A percentile compares a stretch with the other conserved stretches of the same genome.
Conservation (phyloP, 2,329 filamentous ascomycete genomes). For the Alternaria panax region DNA sequence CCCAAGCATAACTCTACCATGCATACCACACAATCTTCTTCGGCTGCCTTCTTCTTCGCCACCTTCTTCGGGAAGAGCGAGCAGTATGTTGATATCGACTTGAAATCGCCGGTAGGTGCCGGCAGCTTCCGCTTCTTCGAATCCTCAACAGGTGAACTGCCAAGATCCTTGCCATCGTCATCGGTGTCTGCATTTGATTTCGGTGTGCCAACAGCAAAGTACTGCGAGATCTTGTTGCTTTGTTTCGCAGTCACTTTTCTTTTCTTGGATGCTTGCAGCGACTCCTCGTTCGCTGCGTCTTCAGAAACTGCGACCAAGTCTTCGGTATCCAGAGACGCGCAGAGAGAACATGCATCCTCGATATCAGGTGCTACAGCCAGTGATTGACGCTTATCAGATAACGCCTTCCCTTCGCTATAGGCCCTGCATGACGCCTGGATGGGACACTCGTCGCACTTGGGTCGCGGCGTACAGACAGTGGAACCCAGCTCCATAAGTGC, state of each 20-base stretch:
- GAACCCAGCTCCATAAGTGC: slow-evolving; percentile 72
- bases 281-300: slow-evolving; percentile 24
- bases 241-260: slow-evolving; percentile 30
- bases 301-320: slow-evolving; percentile 34
- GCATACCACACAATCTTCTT: slow-evolving; percentile 46
- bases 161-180: slow-evolving; percentile 7
- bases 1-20: slow-evolving; percentile 31
- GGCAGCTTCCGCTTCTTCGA: slow-evolving; percentile 37
- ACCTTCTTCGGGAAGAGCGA: slow-evolving; percentile 47
- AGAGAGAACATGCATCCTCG: slow-evolving; percentile 42
- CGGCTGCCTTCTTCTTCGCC: slow-evolving; percentile 44
- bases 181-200: slow-evolving; percentile 21
- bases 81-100: slow-evolving; percentile 36
- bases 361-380: slow-evolving; percentile 30
- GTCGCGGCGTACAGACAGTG: slow-evolving; percentile 67
- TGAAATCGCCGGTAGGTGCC: slow-evolving; percentile 11
- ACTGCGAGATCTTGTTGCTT: slow-evolving; percentile 40
- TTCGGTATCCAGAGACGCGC: slow-evolving; percentile 40
- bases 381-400: slow-evolving; percentile 25
- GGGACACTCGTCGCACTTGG: slow-evolving; percentile 58
- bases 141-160: background rate
- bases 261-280: slow-evolving; percentile 28
- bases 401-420: slow-evolving; percentile 41
- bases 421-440: slow-evolving; percentile 43
- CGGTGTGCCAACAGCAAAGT: slow-evolving; percentile 35